A percentile compares a stretch with the other conserved stretches of the same genome.
phyloP scores from a whole-genome alignment of 1,284 basidiomycete genomes.

The Termitomyces sp. region DNA sequence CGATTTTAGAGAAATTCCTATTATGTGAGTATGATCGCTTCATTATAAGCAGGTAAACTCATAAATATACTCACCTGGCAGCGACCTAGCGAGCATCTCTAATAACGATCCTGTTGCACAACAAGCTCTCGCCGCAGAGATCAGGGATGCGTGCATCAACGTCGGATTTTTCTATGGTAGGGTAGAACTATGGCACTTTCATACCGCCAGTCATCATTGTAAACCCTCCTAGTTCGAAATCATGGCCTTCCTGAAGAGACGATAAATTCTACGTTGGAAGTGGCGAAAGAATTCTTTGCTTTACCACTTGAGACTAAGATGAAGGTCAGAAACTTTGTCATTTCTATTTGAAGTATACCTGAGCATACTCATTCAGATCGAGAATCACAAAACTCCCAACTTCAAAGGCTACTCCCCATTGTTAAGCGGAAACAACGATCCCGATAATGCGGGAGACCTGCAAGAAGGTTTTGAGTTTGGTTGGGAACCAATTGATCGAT shows the following conservation, averaged over 20 bases:
- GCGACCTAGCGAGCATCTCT: constrained; percentile 49
- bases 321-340: constrained; percentile 32
- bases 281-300: constrained; percentile 57
- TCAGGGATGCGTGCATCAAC: constrained; percentile 67
- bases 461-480: constrained; percentile 84
- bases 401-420: constrained; percentile 73
- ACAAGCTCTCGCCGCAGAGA: constrained; percentile 46
- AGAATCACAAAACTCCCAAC: constrained; percentile 60
- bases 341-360: background rate
- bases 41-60: background rate
- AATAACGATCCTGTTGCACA: constrained; percentile 36
- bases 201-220: constrained; percentile 40
- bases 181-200: constrained; percentile 14
- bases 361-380: constrained; percentile 39
- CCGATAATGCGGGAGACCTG: constrained; percentile 63
- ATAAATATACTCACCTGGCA: constrained; percentile 22
- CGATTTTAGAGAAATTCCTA: constrained; percentile 31
- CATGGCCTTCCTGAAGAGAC: constrained; percentile 56
- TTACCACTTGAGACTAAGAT: constrained; percentile 55
- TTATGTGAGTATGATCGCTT: constrained; percentile 28
- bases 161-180: constrained; percentile 80
- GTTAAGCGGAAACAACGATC: constrained; percentile 57
- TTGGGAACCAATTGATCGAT: constrained; percentile 46
- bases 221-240: constrained; percentile 31
- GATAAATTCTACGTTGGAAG: constrained; percentile 41